Evolutionary conservation across 208 protist genomes (phyloP).

Genomic region (Trypanosoma scelopori): DNA sequence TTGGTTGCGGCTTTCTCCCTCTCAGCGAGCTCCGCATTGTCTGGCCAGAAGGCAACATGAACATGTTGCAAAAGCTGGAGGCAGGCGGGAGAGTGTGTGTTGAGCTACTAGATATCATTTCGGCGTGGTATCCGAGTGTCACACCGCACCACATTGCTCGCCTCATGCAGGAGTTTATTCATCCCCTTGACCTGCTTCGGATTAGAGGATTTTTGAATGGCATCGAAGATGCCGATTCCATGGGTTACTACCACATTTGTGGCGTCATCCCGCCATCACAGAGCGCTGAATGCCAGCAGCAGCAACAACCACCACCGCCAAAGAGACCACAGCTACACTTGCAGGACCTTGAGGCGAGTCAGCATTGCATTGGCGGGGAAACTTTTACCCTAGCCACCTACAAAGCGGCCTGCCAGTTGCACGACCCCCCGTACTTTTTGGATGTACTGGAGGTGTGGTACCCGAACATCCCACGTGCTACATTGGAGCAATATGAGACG

Average conservation of each 20-base stretch:
- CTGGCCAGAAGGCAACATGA: slow-evolving; percentile 29
- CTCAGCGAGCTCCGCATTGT: slow-evolving; percentile 22
- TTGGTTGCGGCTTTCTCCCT: slow-evolving; percentile 25
- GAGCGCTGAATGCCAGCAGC: background rate
- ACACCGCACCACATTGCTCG: slow-evolving; percentile 21
- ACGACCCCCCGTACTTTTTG: slow-evolving; percentile 32
- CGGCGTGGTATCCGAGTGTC: slow-evolving; percentile 32
- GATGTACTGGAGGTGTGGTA: slow-evolving; percentile 37
- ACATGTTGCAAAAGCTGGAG: slow-evolving; percentile 35
- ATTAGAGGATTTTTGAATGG: slow-evolving; percentile 25
- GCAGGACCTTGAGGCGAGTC: slow-evolving; percentile 18
- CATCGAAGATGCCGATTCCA: slow-evolving; percentile 14
- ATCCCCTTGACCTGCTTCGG: slow-evolving; percentile 22
- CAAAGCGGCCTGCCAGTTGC: slow-evolving; percentile 13
- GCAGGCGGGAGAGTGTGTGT: slow-evolving; percentile 16
- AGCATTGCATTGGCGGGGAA: slow-evolving; percentile 30
- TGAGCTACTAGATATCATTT: slow-evolving; percentile 32
- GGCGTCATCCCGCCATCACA: background rate
- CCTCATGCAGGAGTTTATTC: slow-evolving; percentile 29
- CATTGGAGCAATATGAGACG: slow-evolving; percentile 31
- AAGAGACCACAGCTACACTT: slow-evolving; percentile 10
- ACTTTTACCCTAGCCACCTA: slow-evolving; percentile 27
- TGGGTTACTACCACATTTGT: slow-evolving; percentile 32
- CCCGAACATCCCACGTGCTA: slow-evolving; percentile 28
- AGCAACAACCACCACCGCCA: background rate